Evolutionary conservation across 1,139 yeast genomes (phyloP).

Genomic region (Pneumocystis jirovecii): DNA sequence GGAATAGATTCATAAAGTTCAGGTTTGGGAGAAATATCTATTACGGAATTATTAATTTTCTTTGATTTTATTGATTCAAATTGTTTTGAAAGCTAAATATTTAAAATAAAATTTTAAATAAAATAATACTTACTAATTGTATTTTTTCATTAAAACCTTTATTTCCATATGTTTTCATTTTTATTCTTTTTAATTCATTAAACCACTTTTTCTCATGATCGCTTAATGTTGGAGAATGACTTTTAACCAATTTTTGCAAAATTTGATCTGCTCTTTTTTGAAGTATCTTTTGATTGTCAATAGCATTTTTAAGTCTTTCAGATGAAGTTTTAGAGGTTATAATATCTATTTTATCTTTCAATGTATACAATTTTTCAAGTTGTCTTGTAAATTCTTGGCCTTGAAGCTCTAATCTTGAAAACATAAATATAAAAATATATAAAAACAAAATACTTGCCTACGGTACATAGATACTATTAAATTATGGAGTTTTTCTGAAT

Average conservation of each 20-base stretch:
- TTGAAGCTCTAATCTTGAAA: constrained; percentile 7
- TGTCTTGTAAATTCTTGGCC: constrained; percentile 6
- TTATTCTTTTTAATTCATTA: constrained; percentile 27
- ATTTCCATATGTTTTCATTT: constrained; percentile 7
- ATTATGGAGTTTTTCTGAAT: constrained; percentile 1
- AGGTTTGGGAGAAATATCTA: not conserved
- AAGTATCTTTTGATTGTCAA: constrained; percentile 23
- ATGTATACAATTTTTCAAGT: constrained; percentile 3
- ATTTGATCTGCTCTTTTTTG: constrained; percentile 24
- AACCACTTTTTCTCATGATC: constrained; percentile 33
- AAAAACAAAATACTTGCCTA: not conserved
- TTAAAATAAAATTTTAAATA: not conserved
- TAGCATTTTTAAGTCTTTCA: constrained; percentile 10
- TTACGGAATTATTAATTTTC: not conserved
- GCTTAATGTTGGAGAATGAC: constrained; percentile 24
- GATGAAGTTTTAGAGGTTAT: not conserved
- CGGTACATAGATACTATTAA: constrained; percentile 1
- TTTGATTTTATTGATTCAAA: not conserved
- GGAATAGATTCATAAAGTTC: not conserved
- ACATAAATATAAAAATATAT: constrained; percentile 2
- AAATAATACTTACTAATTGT: not conserved
- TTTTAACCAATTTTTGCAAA: constrained; percentile 19
- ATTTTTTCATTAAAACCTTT: constrained; percentile 1
- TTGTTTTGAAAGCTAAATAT: not conserved
- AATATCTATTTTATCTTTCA: not conserved